Evolutionary conservation across 257 asterid genomes (phyloP).

Genomic region (Nyctanthes arbortristis): DNA sequence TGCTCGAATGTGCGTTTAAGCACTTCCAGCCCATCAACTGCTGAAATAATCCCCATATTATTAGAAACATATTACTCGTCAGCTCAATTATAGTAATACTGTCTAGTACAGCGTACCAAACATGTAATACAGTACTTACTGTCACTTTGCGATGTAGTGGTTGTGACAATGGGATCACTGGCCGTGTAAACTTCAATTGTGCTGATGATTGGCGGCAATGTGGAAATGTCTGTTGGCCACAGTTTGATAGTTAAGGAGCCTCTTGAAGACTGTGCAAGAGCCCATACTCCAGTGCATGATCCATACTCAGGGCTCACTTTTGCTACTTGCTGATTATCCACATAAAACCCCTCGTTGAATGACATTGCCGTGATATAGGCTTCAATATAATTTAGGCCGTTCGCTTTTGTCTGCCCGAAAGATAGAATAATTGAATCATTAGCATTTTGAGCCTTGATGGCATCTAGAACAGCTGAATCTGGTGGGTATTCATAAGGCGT

Average conservation of each 20-base stretch:
- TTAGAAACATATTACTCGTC: not conserved
- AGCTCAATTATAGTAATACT: too few relatives aligned
- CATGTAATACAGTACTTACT: conserved; percentile 13
- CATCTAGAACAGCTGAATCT: not conserved
- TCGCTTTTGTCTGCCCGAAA: not conserved
- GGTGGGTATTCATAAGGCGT: conserved; percentile 3
- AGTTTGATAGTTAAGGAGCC: conserved; percentile 20
- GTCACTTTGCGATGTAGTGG: conserved; percentile 18
- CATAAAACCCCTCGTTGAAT: not conserved
- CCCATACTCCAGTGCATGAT: not conserved
- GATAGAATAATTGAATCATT: not conserved
- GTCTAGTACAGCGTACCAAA: not conserved
- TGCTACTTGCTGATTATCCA: not conserved
- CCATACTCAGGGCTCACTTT: not conserved
- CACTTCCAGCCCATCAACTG: conserved; percentile 18
- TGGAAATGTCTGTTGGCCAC: not conserved
- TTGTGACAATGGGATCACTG: conserved; percentile 19
- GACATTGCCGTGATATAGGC: conserved; percentile 22
- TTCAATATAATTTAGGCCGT: conserved; percentile 5
- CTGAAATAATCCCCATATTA: not conserved
- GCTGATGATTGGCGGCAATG: conserved; percentile 25
- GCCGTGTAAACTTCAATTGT: conserved; percentile 25
- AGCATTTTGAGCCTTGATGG: conserved; percentile 16
- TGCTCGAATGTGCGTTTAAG: not conserved
- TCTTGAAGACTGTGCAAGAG: not conserved